These are phyloP conservation scores for Fusarium cyanostomum DNA, from an alignment of 2,329 filamentous ascomycete species.

Conservation along the genomic window DNA sequence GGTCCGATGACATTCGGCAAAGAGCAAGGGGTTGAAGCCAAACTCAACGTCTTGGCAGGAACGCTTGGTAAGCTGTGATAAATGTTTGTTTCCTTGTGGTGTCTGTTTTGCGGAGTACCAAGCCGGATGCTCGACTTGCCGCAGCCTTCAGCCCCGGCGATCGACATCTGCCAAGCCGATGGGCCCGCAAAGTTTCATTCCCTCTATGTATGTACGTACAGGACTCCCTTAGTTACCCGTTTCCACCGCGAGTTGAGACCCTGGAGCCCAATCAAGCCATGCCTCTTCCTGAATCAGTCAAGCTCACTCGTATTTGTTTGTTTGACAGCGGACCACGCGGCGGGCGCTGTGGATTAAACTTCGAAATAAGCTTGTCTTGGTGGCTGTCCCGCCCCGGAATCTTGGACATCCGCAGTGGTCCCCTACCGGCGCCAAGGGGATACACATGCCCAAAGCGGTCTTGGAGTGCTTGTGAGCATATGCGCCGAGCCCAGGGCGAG, in stretches of 20 bases:
- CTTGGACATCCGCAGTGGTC: slow-evolving; percentile 24
- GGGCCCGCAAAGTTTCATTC: slow-evolving; percentile 9
- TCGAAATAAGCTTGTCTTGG: slow-evolving; percentile 42
- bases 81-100: slow-evolving; percentile 2
- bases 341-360: slow-evolving; percentile 29
- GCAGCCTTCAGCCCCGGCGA: slow-evolving; percentile 14
- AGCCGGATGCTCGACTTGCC: slow-evolving; percentile 38
- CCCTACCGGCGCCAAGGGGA: slow-evolving; percentile 12
- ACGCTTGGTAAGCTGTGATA: slow-evolving; percentile 14
- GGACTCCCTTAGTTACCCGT: slow-evolving; percentile 8
- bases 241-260: neutral
- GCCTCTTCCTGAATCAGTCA: neutral
- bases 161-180: slow-evolving; percentile 34
- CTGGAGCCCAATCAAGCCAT: neutral
- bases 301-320: neutral
- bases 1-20: slow-evolving; percentile 28
- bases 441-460: neutral
- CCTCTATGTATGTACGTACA: neutral
- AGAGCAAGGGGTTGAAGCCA: neutral
- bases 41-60: neutral
- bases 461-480: neutral
- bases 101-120: slow-evolving; percentile 22
- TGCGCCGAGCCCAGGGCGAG: neutral
- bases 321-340: neutral
- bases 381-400: slow-evolving; percentile 15